Percentiles rank a stretch among this genome's conserved stretches.
Conservation (phyloP, 208 protist genomes). For the Acanthamoeba pearcei region DNA sequence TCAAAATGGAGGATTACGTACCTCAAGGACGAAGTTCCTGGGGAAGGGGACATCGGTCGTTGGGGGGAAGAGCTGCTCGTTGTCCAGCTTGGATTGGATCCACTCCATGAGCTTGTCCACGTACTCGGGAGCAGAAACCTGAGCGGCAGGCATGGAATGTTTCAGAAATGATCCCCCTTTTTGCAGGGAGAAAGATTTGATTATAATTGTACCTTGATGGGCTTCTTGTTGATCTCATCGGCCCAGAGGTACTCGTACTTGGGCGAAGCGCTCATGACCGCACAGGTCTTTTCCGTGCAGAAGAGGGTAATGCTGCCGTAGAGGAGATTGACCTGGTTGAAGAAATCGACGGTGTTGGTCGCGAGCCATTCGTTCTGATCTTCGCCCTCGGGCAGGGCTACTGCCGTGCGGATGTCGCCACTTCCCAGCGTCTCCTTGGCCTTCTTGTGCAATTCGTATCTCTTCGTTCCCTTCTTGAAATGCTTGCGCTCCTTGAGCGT, state of each 20-base stretch:
- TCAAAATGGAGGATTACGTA: constrained; percentile 96
- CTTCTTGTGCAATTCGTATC: constrained; percentile 95
- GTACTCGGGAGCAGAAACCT: constrained; percentile 97
- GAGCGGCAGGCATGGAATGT: constrained; percentile 88
- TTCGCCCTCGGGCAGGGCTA: constrained; percentile 96
- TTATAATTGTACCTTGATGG: constrained; percentile 78
- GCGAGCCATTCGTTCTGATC: constrained; percentile 99
- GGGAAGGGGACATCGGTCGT: constrained; percentile 87
- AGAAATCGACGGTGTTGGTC: constrained; percentile 98
- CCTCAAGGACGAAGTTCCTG: constrained; percentile 94
- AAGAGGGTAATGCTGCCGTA: constrained; percentile 99
- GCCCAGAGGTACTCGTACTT: constrained; percentile 98
- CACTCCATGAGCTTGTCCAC: constrained; percentile 98
- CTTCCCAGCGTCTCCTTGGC: constrained; percentile 88
- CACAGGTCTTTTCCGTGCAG: constrained; percentile 96
- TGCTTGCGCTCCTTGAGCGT: constrained; percentile 97
- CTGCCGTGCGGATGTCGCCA: constrained; percentile 95
- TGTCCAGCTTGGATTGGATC: constrained; percentile 97
- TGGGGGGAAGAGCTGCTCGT: constrained; percentile 97
- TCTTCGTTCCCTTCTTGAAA: constrained; percentile 96
- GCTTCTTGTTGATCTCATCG: constrained; percentile 90
- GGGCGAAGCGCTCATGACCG: constrained; percentile 97
- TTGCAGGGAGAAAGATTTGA: neutral
- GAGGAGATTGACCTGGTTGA: constrained; percentile 99
- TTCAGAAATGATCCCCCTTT: neutral